A percentile compares a stretch with the other conserved stretches of the same genome.
phyloP scores from a whole-genome alignment of 2,329 filamentous ascomycete genomes.

The Ploettnerulaceae sp. region DNA sequence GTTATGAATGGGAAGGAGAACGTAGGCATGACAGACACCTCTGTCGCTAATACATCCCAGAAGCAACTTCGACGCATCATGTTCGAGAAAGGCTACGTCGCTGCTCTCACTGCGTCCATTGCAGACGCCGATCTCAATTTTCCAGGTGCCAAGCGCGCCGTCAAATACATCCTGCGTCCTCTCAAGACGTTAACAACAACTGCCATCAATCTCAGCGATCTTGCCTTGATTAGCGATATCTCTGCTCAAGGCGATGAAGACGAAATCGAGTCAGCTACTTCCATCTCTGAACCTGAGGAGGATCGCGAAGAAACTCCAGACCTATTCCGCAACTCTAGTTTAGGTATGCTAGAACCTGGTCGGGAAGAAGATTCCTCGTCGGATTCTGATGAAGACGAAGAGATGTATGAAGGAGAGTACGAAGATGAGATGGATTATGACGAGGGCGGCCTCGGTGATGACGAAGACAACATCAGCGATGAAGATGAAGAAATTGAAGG shows the following conservation, averaged over 20 bases:
- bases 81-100: slow-evolving; percentile 96
- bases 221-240: slow-evolving; percentile 57
- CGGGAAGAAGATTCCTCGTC: slow-evolving; percentile 79
- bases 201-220: slow-evolving; percentile 77
- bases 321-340: slow-evolving; percentile 89
- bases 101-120: slow-evolving; percentile 83
- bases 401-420: slow-evolving; percentile 92
- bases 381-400: slow-evolving; percentile 67
- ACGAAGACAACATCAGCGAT: slow-evolving; percentile 84
- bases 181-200: slow-evolving; percentile 83
- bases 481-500: slow-evolving; percentile 77
- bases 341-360: slow-evolving; percentile 87
- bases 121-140: slow-evolving; percentile 95
- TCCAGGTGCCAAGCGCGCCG: slow-evolving; percentile 84
- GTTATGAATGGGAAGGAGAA: slow-evolving; percentile 81
- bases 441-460: slow-evolving; percentile 50
- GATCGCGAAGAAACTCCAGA: slow-evolving; percentile 93
- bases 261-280: slow-evolving; percentile 81
- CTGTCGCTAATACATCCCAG: slow-evolving; percentile 52
- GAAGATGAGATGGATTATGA: slow-evolving; percentile 64
- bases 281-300: slow-evolving; percentile 81
- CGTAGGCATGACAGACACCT: slow-evolving; percentile 42
- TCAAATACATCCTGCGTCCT: slow-evolving; percentile 93
- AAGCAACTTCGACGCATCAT: slow-evolving; percentile 87
- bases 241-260: slow-evolving; percentile 73